Evolutionary conservation across 2,329 filamentous ascomycete genomes (phyloP).

Genomic region (Aspergillus brasiliensis): DNA sequence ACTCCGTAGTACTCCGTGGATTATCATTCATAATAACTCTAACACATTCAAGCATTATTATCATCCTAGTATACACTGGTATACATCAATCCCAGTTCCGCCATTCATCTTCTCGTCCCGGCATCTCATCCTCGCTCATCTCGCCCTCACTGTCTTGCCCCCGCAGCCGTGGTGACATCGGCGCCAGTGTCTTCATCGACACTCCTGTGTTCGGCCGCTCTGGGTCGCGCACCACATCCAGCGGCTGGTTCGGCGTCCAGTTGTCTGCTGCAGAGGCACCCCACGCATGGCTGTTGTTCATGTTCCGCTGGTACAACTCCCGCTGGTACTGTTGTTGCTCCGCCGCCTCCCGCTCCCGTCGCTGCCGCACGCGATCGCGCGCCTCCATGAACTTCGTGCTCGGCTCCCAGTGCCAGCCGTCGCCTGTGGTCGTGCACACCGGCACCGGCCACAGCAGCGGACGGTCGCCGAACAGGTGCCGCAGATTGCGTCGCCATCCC

Average conservation of each 20-base stretch:
- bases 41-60: too few species aligned
- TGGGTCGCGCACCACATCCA: constrained; percentile 20
- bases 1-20: background rate
- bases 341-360: constrained; percentile 32
- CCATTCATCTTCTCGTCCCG: constrained; percentile 37
- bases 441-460: constrained; percentile 77
- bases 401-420: constrained; percentile 94
- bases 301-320: constrained; percentile 39
- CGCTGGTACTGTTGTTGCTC: constrained; percentile 37
- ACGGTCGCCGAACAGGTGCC: constrained; percentile 76
- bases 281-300: constrained; percentile 35
- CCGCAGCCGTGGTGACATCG: constrained; percentile 40
- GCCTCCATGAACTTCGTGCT: constrained; percentile 76
- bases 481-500: constrained; percentile 76
- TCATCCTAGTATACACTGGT: too few species aligned
- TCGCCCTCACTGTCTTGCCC: constrained; percentile 23
- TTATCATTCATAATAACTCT: background rate
- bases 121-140: constrained; percentile 6
- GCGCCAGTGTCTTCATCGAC: constrained; percentile 46
- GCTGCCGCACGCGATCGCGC: constrained; percentile 34
- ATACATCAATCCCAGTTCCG: constrained; percentile 40
- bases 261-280: constrained; percentile 22
- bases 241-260: constrained; percentile 24
- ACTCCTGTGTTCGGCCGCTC: constrained; percentile 43
- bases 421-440: constrained; percentile 80